Conservation (phyloP, 2,329 filamentous ascomycete genomes). For the Venturia asperata region DNA sequence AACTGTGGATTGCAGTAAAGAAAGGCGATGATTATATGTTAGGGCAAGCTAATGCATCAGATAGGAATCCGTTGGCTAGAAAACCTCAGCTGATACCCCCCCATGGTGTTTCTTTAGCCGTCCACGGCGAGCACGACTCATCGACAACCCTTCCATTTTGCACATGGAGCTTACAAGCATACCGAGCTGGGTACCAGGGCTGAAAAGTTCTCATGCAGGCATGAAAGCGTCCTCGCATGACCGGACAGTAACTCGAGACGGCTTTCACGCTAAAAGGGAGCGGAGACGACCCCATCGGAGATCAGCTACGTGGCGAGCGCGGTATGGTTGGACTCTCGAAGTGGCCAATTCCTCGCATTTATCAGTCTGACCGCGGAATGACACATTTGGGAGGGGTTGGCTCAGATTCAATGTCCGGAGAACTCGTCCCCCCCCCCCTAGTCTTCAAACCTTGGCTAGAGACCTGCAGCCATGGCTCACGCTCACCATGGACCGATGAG, state of each 20-base stretch:
- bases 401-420: slow-evolving; percentile 6
- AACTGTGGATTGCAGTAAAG: slow-evolving; percentile 5
- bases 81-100: slow-evolving; percentile 18
- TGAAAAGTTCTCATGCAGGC: slow-evolving; percentile 38
- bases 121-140: slow-evolving; percentile 28
- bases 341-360: slow-evolving; percentile 20
- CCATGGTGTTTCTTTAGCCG: slow-evolving; percentile 29
- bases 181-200: slow-evolving; percentile 33
- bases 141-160: slow-evolving; percentile 32
- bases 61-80: slow-evolving; percentile 24
- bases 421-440: neutral
- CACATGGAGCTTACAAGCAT: slow-evolving; percentile 37
- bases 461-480: slow-evolving; percentile 6
- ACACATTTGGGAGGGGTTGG: neutral
- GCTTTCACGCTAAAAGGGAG: slow-evolving; percentile 40
- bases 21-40: neutral
- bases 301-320: slow-evolving; percentile 46
- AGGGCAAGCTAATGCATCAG: slow-evolving; percentile 17
- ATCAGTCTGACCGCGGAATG: slow-evolving; percentile 11
- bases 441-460: neutral
- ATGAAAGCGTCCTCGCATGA: slow-evolving; percentile 39
- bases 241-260: slow-evolving; percentile 38
- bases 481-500: neutral
- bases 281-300: slow-evolving; percentile 42
- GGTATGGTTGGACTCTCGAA: slow-evolving; percentile 35